These are phyloP conservation scores for Fraxinus excelsior DNA, from an alignment of 257 asterid species.

Conservation along the genomic window DNA sequence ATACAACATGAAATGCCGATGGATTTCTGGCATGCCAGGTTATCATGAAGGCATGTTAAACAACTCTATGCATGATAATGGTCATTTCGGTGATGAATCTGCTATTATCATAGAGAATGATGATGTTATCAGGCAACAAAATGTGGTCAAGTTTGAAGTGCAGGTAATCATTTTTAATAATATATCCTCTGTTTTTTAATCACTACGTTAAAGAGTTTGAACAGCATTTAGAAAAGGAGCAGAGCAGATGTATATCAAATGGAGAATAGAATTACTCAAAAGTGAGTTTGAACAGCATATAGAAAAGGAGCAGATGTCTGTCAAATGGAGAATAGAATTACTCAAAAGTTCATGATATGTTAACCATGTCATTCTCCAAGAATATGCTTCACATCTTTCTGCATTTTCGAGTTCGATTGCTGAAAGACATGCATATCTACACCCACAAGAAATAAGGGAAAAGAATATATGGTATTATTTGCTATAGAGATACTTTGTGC, in stretches of 20 bases:
- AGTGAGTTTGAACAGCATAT: not conserved
- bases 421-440: not conserved
- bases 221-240: too few species aligned
- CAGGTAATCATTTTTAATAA: slow-evolving; percentile 55
- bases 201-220: not conserved
- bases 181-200: too few species aligned
- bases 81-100: slow-evolving; percentile 60
- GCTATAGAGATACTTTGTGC: not conserved
- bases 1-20: slow-evolving; percentile 92
- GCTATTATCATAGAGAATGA: slow-evolving; percentile 55
- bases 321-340: not conserved
- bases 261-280: not conserved
- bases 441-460: not conserved
- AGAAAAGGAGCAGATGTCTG: not conserved
- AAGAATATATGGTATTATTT: too few species aligned
- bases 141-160: slow-evolving; percentile 83
- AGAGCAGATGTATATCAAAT: too few species aligned
- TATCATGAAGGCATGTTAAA: slow-evolving; percentile 42
- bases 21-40: slow-evolving; percentile 54
- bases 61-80: slow-evolving; percentile 48
- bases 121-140: slow-evolving; percentile 39
- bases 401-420: not conserved
- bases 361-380: not conserved
- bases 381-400: not conserved
- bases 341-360: not conserved